phyloP scores from a whole-genome alignment of 2,329 filamentous ascomycete species.

The Verticillium dahliae region DNA sequence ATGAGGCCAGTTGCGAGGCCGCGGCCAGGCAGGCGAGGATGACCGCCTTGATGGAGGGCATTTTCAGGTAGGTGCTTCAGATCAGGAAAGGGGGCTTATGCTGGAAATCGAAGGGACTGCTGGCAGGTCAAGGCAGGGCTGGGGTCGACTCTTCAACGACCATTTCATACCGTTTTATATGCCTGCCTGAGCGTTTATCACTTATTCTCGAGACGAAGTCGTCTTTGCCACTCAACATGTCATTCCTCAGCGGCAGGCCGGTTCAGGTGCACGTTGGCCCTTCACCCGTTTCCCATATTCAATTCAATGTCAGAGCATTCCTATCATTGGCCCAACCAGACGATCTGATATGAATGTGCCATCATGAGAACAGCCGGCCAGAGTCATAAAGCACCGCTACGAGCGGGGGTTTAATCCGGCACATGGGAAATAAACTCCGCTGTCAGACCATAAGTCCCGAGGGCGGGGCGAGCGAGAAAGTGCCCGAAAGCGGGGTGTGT shows the following conservation, averaged over 20 bases:
- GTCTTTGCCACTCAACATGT: too few relatives aligned
- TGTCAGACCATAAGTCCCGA: neutral
- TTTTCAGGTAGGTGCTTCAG: neutral
- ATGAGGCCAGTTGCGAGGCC: neutral
- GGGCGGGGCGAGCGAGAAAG: neutral
- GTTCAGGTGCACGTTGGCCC: neutral
- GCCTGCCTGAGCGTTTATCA: too few relatives aligned
- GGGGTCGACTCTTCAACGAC: too few relatives aligned
- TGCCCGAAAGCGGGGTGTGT: neutral
- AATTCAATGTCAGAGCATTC: neutral
- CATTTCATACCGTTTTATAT: too few relatives aligned
- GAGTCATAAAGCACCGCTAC: neutral
- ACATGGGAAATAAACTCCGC: neutral
- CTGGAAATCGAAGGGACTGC: too few relatives aligned
- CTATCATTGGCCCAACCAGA: neutral
- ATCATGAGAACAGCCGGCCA: neutral
- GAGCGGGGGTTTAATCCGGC: neutral
- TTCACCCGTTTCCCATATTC: neutral
- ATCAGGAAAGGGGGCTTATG: neutral
- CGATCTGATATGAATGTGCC: neutral
- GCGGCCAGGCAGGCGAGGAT: neutral
- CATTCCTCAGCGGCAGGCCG: too few relatives aligned
- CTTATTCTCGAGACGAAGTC: too few relatives aligned
- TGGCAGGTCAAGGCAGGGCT: too few relatives aligned
- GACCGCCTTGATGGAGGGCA: conserved; percentile 4